phyloP scores from a whole-genome alignment of 1,139 yeast species.

The Suhomyces yuchorum region DNA sequence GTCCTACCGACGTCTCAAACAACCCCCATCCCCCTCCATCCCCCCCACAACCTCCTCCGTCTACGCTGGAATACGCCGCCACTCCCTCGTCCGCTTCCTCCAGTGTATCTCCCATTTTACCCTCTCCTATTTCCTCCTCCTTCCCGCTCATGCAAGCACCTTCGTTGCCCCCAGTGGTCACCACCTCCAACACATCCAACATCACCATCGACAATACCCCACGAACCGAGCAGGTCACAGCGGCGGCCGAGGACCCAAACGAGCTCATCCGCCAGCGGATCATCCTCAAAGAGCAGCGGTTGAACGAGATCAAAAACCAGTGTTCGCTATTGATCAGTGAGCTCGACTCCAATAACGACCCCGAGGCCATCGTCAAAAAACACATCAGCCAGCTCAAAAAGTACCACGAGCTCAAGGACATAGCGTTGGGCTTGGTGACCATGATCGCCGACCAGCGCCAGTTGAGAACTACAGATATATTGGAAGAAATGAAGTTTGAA shows the following conservation, averaged over 20 bases:
- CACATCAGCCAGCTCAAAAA: conserved; percentile 47
- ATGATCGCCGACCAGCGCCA: conserved; percentile 54
- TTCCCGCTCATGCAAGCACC: conserved; percentile 6
- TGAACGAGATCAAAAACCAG: conserved; percentile 40
- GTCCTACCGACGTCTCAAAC: conserved; percentile 12
- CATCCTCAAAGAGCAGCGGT: conserved; percentile 27
- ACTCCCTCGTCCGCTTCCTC: conserved; percentile 1
- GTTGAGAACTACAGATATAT: conserved; percentile 42
- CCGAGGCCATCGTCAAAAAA: conserved; percentile 37
- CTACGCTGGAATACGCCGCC: neutral
- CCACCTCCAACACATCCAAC: conserved; percentile 3
- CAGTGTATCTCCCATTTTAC: conserved; percentile 4
- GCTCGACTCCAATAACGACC: conserved; percentile 26
- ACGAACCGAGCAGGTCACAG: conserved; percentile 5
- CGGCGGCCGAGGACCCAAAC: conserved; percentile 11
- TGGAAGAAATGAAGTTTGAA: conserved; percentile 37
- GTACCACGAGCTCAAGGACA: conserved; percentile 54
- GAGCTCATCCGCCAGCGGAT: conserved; percentile 12
- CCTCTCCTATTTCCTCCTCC: conserved; percentile 9
- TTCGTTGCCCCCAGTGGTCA: conserved; percentile 2
- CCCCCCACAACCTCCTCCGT: conserved; percentile 13
- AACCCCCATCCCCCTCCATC: conserved; percentile 15
- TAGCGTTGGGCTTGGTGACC: conserved; percentile 50
- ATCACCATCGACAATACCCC: conserved; percentile 16
- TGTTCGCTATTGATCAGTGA: conserved; percentile 39